Evolutionary conservation across 2,329 filamentous ascomycete genomes (phyloP), one percentile per base, ranked within the genome.

Genomic region (Epichloe uncinata): DNA sequence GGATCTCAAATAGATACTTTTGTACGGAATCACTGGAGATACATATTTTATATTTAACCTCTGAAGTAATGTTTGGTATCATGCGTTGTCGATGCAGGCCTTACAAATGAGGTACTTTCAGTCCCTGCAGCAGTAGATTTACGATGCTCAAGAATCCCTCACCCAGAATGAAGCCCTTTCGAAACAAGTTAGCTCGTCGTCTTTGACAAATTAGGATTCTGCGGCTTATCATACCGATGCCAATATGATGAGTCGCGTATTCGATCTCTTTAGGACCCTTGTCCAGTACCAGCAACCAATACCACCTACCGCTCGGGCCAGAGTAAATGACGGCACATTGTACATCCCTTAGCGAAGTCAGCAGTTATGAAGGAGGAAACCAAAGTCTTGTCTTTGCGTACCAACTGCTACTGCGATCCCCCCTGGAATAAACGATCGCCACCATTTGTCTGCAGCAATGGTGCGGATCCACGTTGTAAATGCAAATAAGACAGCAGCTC

Each of bases 331-430:
- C 0, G 93, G 93, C 0, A 91, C 88, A 60, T 97, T 98, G 69
- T 97, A 98, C 81, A 98, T 98, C 45, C 93, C 85, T 84, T 7
- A 57, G 16, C 42, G 11, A 33, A 2, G 35, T 48, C 18, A 47
- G 42, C 38, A 50, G 5, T 15, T 20, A 22, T 36, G 5, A 6
- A 8, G 42, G 9, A 35, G 12, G 26, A n/a, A 51, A 6, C 34
- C 26, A 18, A 1, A 26, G 34, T 50, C 30, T 4, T 30, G 30
- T 30, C 8, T 33, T 53, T 47, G 33, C 64, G 65, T 67, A 84
- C 84, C 90, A 59, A 96, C 88, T 38, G 93, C 93, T 18, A 98
- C 91, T 3, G 93, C 91, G 60, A 98, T 96, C 93, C 93, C 22
- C 6, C 93, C 91, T 0, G 93, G 93, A 12, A 98, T 73, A 63